Evolutionary conservation across 257 asterid species (phyloP).

Genomic region (Scutellaria galericulata): DNA sequence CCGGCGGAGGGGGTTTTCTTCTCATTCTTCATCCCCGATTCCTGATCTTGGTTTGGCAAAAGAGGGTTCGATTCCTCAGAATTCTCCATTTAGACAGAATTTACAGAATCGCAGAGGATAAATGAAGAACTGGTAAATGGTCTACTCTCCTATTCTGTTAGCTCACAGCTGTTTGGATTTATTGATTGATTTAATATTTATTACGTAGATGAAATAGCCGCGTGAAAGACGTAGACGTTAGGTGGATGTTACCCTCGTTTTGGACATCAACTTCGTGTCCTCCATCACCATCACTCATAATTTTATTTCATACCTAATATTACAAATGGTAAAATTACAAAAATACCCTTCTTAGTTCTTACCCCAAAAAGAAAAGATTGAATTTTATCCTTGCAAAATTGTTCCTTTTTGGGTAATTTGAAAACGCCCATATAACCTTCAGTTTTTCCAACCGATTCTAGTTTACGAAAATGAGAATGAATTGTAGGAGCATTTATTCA

Average conservation of each 20-base stretch:
- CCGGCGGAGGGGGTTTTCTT: slow-evolving; percentile 40
- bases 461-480: too few relatives aligned
- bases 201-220: neutral
- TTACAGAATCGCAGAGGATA: slow-evolving; percentile 20
- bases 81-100: slow-evolving; percentile 51
- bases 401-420: too few relatives aligned
- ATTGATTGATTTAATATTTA: neutral
- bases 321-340: too few relatives aligned
- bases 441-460: too few relatives aligned
- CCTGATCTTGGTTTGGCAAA: slow-evolving; percentile 50
- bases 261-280: neutral
- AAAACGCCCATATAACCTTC: too few relatives aligned
- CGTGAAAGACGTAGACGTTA: slow-evolving; percentile 17
- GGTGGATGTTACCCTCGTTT: neutral
- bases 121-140: slow-evolving; percentile 10
- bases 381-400: too few relatives aligned
- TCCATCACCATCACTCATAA: neutral
- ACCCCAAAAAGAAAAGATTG: too few relatives aligned
- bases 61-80: slow-evolving; percentile 72
- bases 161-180: slow-evolving; percentile 22
- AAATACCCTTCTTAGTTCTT: too few relatives aligned
- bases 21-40: slow-evolving; percentile 35
- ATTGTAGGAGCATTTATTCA: too few relatives aligned
- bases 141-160: neutral
- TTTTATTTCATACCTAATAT: too few relatives aligned